Evolutionary conservation across 331 rosid species (phyloP).

Genomic region (Prunus yedoensis): DNA sequence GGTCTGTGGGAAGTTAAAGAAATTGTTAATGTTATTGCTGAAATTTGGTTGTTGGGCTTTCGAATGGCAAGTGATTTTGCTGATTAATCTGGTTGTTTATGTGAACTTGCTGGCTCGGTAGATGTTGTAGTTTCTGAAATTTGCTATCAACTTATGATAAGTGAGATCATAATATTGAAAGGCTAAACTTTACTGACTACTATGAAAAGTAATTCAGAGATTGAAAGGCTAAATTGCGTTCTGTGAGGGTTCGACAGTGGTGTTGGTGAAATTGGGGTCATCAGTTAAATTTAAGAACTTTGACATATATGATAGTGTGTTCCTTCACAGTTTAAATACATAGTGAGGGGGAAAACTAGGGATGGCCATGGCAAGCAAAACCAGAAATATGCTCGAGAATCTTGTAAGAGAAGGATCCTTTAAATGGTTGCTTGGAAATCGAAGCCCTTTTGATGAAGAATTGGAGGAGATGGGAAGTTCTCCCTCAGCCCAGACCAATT

Average conservation of each 20-base stretch:
- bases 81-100: constrained; percentile 8
- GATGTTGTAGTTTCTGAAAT: not conserved
- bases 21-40: not conserved
- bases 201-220: not conserved
- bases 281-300: constrained; percentile 28
- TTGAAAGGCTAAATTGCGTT: constrained; percentile 1
- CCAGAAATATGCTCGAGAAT: constrained; percentile 78
- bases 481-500: constrained; percentile 68
- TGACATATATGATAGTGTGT: constrained; percentile 16
- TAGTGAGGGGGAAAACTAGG: constrained; percentile 23
- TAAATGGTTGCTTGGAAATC: constrained; percentile 80
- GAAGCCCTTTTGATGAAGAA: constrained; percentile 63
- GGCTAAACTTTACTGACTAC: constrained; percentile 9
- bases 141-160: constrained; percentile 2
- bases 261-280: constrained; percentile 22
- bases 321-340: constrained; percentile 25
- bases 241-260: not conserved
- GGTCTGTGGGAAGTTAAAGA: constrained; percentile 18
- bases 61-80: constrained; percentile 6
- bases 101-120: not conserved
- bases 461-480: constrained; percentile 77
- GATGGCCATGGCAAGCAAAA: constrained; percentile 74
- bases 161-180: constrained; percentile 9
- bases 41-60: constrained; percentile 9
- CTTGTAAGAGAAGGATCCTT: constrained; percentile 83